Base-by-base conservation (phyloP, 2,329 filamentous ascomycete species). In the Hysterium pulicare region DNA sequence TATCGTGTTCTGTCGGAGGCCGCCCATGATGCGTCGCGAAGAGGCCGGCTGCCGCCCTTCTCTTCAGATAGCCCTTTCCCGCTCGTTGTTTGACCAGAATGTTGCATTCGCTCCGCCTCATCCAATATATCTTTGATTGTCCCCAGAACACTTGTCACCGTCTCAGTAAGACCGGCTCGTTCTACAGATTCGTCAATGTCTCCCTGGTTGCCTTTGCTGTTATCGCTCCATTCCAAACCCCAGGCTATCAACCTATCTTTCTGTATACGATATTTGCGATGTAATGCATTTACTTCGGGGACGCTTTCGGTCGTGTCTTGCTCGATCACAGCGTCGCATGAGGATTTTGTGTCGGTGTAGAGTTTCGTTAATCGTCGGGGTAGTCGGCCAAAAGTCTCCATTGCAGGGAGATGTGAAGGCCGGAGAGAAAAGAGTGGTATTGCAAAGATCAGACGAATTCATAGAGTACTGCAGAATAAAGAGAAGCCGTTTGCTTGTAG, bases 161-260 rank as follows among this genome's bases (percentile, higher is more conserved):
- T 79, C 61, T 90, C 86, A 45, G 83, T 86, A 42, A 90, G 70
- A 17, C 86, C 87, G 23, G 81, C 81, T 46, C 78, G 73, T 39
- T 78, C 79, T 15, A 83, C 68, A 40, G 84, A 83, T 61, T 85
- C 83, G 55, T 85, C 86, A 48, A 90, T 90, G 63, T 87, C 81
- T 55, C 81, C 78, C 45, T 82, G 75, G 50, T 74, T 78, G 26
- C 57, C 62, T 13, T 73, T 61, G 28, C 62, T 76, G 45, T 83
- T 81, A 61, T 90, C 86, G 42, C 82, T 86, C 87, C 87, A 91
- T 63, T 89, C 84, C 40, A 89, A 71, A 0, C 86, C 87, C 87
- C 87, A 91, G 46, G 82, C 84, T 45, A 87, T 82, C 35, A 90
- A 73, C 13, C 87, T 77, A 68, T 90, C 85, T 62, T 87, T 88